Base-by-base conservation (phyloP, 257 asterid species). In the Salvia miltiorrhiza region DNA sequence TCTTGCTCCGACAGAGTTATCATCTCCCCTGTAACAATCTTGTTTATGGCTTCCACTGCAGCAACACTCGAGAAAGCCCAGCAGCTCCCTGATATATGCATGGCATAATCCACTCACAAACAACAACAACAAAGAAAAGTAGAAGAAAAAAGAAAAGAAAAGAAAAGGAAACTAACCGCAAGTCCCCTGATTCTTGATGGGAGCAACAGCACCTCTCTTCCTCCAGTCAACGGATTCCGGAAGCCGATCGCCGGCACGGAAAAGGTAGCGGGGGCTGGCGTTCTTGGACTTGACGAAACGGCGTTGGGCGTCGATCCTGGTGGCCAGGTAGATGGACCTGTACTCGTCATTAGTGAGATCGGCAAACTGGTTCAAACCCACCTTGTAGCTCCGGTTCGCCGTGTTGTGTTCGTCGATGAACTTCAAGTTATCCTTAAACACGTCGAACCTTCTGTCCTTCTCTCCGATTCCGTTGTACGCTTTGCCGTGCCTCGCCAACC, bases 61-160 rank as follows among this genome's bases (percentile, higher is more conserved):
- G 88, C 97, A 2, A 85, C 79, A 0, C 93, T 83, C 17, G 96
- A 90, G 67, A 90, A 90, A 14, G 95, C 97, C 97, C 97, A 90
- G 26, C 95, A 86, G 54, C 95, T 86, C 16, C 96, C 96, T 90
- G 78, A 0, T 30, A 65, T 9, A 23, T 2, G 9, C 24, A 5
- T 5, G 26, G 12, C 3, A 53, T 8, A 35, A 6, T 0, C 1
- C 9, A 32, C 7, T 7, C 40, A 35, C 37, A 19, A 7, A 19
- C 30, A 35, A 35, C 5, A 20, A 50, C 2, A 20, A 21, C 1
- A 4, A 7, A 21, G 1, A 10, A 14, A 21, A 40, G 5, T 14
- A 39, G 2, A 48, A 8, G 13, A 8, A 17, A 1, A 17, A 23
- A 11, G 5, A 23, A 2, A 12, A 24, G 10, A 19, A 24, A 5